Evolutionary conservation across 495 filamentous ascomycete species (phyloP).

Genomic region (Penicillium chermesinum): DNA sequence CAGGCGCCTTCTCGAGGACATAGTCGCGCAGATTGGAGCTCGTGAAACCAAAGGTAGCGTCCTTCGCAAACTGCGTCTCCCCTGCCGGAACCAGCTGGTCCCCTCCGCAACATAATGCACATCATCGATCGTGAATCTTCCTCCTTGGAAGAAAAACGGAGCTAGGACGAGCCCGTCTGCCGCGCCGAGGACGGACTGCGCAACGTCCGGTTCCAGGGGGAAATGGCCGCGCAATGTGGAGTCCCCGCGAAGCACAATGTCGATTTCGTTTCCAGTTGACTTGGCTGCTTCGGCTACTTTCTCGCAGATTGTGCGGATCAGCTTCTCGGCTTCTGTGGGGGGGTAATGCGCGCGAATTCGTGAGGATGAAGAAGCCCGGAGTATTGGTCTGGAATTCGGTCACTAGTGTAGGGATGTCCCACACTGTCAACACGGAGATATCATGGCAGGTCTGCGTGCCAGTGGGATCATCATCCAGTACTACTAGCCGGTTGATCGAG

Average conservation of each 20-base stretch:
- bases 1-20: constrained; percentile 46
- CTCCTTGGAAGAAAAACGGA: constrained; percentile 52
- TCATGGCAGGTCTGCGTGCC: constrained; percentile 55
- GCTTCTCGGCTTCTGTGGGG: constrained; percentile 32
- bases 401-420: constrained; percentile 38
- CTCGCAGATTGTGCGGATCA: constrained; percentile 43
- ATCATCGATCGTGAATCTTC: constrained; percentile 47
- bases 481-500: constrained; percentile 38
- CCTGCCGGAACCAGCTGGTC: constrained; percentile 42
- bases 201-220: constrained; percentile 46
- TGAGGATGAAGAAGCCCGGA: constrained; percentile 51
- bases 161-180: constrained; percentile 44
- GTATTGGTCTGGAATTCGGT: constrained; percentile 34
- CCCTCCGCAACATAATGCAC: constrained; percentile 51
- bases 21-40: constrained; percentile 47
- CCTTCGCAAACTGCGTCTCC: constrained; percentile 45
- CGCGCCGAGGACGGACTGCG: constrained; percentile 40
- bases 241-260: constrained; percentile 50
- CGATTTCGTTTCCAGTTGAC: constrained; percentile 31
- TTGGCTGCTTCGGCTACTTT: constrained; percentile 40
- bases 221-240: constrained; percentile 52
- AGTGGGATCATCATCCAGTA: constrained; percentile 53
- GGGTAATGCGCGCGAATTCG: constrained; percentile 51
- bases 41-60: constrained; percentile 50
- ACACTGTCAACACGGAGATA: constrained; percentile 52